Evolutionary conservation across 78 protist species (phyloP), one percentile per base, ranked within the genome.

Genomic region (Dictyostelium firmibasis): DNA sequence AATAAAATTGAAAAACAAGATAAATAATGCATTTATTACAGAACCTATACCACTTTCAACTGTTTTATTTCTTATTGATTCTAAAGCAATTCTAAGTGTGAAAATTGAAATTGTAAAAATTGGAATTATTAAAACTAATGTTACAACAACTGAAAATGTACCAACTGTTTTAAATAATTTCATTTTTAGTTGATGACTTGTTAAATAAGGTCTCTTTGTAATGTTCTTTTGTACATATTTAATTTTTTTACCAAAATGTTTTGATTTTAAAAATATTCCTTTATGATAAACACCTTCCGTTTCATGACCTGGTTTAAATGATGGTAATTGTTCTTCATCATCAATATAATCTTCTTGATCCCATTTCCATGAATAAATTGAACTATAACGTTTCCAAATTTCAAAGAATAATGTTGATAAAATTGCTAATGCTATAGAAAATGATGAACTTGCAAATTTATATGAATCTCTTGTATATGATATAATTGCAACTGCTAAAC

Each of bases 381-480:
- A 47, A 0, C 44, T 18, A 53, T 64, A 85, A 23, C 83, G 50
- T 75, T 85, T 85, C 92, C 92, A 85, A 74, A 85, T 27, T 44
- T 85, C 92, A 20, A 85, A 74, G n/a, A 85, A 85, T 14, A 85
- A 50, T 16, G 92, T 38, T 70, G 91, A 84, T 67, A 67, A 84
- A 23, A 84, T n/a, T n/a, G 81, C 70, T 1, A 85, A 23, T 4
- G 77, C 33, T 23, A 85, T 74, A 7, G 92, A 57, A 74, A 85
- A 85, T 44, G 64, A 10, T 41, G 77, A 33, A 50, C 60, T 33
- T 25, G 79, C 29, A 38, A 85, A 31, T n/a, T 41, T 70, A 75
- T 85, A 50, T 11, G 67, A 29, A 75, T 85, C 92, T 27, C 47
- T 35, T 11, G 41, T 18, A 14, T 43, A 47, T 50, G 29, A 10